Evolutionary conservation across 2,329 filamentous ascomycete species (phyloP).

Genomic region (Arthrobotrys pseudoclavata): DNA sequence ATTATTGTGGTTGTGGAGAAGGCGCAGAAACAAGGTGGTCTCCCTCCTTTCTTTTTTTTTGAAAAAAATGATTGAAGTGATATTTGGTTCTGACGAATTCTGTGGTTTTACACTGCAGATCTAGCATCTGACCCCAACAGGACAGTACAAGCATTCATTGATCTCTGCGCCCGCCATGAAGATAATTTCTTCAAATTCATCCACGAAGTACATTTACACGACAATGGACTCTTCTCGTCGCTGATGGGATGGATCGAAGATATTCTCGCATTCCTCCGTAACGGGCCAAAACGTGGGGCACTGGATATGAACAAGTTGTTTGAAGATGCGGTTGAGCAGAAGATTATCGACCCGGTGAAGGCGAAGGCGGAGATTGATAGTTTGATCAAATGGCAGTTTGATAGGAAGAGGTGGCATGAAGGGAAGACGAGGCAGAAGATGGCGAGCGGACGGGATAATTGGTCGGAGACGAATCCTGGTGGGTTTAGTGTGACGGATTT

Average conservation of each 20-base stretch:
- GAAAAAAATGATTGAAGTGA: background rate
- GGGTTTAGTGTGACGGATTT: conserved; percentile 86
- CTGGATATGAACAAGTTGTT: conserved; percentile 96
- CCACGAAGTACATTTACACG: conserved; percentile 95
- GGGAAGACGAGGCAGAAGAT: conserved; percentile 99
- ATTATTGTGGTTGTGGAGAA: conserved; percentile 83
- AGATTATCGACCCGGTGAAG: conserved; percentile 77
- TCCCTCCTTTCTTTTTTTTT: background rate
- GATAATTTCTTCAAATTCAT: conserved; percentile 99
- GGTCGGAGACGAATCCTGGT: conserved; percentile 71
- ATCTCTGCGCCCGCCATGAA: conserved; percentile 93
- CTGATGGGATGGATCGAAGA: conserved; percentile 98
- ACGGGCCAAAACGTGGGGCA: conserved; percentile 86
- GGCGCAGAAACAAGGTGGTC: conserved; percentile 71
- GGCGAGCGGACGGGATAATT: conserved; percentile 81
- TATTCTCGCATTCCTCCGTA: conserved; percentile 90
- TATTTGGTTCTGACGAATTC: conserved; percentile 5
- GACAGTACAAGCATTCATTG: conserved; percentile 97
- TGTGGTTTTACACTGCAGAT: conserved; percentile 69
- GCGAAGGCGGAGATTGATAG: conserved; percentile 85
- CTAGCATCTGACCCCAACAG: conserved; percentile 96
- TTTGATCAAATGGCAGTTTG: conserved; percentile 93
- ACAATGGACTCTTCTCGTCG: conserved; percentile 95
- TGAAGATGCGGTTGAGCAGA: conserved; percentile 79
- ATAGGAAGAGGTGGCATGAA: conserved; percentile 96